Evolutionary conservation across 371 early-diverging fungal genomes (phyloP), one percentile per base, ranked within the genome.

Genomic region (Rhizopus microsporus): DNA sequence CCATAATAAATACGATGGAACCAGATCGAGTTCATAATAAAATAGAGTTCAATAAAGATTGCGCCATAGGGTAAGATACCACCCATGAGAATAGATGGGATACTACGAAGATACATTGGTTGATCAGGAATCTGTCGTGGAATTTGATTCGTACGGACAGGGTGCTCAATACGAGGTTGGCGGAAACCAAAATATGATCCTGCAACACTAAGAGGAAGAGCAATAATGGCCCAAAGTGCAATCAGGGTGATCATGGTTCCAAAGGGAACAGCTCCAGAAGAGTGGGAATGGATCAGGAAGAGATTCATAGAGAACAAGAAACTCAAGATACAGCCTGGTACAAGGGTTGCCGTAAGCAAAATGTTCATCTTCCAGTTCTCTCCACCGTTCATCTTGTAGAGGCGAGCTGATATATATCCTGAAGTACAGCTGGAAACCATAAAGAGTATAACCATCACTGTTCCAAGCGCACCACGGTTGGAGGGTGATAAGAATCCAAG

Each of bases 401-500:
- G 58, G 44, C 95, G 87, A 6, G 97, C 89, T 7, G 96, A 93
- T 13, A 87, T 77, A 66, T 88, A 96, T 30, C 98, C 98, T 5
- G 95, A 85, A 15, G 91, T 86, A 35, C 86, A 83, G 4, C 89
- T 91, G 72, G 92, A 96, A 44, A 89, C 62, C 78, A 96, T 90
- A 67, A 92, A 97, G 61, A 95, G 89, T 44, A 94, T 79, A 40
- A 98, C 81, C 83, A 92, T 90, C 35, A 94, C 88, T 3, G 96
- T 96, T 2, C 84, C 85, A 32, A 98, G 80, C 4, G 96, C 91
- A 32, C 97, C 97, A 48, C 98, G 93, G 71, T 88, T 91, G 0
- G 96, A 94, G 0, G 97, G 97, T 16, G 95, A 94, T 47, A 98
- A 79, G 83, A 98, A 96, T 15, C 98, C 98, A 40, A 98, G 85